phyloP scores from a whole-genome alignment of 129 eudicot species.

The Chrysanthemum seticuspe region DNA sequence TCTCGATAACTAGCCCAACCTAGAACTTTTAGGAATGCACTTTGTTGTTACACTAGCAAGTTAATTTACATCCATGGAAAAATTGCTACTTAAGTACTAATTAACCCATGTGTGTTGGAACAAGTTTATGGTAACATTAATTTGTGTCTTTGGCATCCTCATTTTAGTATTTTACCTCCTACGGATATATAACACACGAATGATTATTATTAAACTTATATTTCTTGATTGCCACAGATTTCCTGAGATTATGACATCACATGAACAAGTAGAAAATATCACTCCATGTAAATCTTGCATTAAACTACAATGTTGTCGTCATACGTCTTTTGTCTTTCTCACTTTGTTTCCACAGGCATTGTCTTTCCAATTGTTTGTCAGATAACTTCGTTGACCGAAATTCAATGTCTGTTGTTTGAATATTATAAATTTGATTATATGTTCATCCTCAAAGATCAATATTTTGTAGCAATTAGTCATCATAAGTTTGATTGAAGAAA shows the following conservation, averaged over 20 bases:
- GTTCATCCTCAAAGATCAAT: too few species aligned
- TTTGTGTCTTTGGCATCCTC: too few species aligned
- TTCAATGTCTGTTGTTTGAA: neutral
- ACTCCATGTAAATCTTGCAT: too few species aligned
- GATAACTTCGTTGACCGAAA: neutral
- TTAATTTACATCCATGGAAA: neutral
- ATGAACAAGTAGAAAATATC: too few species aligned
- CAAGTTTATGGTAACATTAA: neutral
- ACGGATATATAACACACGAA: neutral
- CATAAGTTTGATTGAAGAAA: too few species aligned
- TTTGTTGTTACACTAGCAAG: neutral
- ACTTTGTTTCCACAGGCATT: neutral
- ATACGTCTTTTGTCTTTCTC: neutral
- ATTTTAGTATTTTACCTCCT: neutral
- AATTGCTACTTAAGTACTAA: neutral
- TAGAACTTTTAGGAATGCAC: slow-evolving; percentile 1
- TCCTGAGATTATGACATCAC: too few species aligned
- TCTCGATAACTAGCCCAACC: neutral
- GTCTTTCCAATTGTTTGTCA: neutral
- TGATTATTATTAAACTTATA: too few species aligned
- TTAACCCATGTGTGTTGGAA: neutral
- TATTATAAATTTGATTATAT: too few species aligned
- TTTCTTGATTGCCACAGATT: too few species aligned
- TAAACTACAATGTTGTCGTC: neutral
- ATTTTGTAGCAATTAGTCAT: too few species aligned